phyloP scores from a whole-genome alignment of 2,329 filamentous ascomycete genomes.

The Aspergillus awamori region DNA sequence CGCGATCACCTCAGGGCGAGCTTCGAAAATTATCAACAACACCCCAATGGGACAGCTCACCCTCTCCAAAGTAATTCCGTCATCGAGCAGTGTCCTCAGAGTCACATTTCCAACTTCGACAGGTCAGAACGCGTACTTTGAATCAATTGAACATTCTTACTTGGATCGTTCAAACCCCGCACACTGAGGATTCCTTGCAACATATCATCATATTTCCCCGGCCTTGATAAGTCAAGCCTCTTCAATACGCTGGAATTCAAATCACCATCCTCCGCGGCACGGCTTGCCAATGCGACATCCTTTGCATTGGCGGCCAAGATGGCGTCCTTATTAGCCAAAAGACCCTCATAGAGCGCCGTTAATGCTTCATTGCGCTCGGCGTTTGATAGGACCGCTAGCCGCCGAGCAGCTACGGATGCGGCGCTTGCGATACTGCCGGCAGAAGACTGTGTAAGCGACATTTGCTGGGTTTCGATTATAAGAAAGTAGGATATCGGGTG shows the following conservation, averaged over 20 bases:
- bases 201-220: slow-evolving; percentile 98
- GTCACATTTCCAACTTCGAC: slow-evolving; percentile 76
- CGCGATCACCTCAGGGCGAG: slow-evolving; percentile 94
- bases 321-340: slow-evolving; percentile 67
- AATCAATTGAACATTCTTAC: slow-evolving; percentile 56
- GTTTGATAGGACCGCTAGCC: slow-evolving; percentile 76
- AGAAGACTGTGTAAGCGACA: slow-evolving; percentile 88
- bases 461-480: background rate
- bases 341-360: slow-evolving; percentile 77
- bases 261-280: slow-evolving; percentile 72
- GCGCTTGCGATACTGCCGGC: slow-evolving; percentile 75
- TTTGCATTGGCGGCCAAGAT: slow-evolving; percentile 86
- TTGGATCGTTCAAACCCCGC: slow-evolving; percentile 77
- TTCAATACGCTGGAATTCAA: slow-evolving; percentile 84
- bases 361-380: slow-evolving; percentile 81
- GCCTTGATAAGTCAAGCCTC: slow-evolving; percentile 79
- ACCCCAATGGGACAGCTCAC: slow-evolving; percentile 95
- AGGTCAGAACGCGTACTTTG: slow-evolving; percentile 6
- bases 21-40: slow-evolving; percentile 98
- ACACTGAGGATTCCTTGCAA: slow-evolving; percentile 92
- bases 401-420: slow-evolving; percentile 79
- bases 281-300: slow-evolving; percentile 74
- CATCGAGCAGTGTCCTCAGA: slow-evolving; percentile 81
- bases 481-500: background rate
- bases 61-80: slow-evolving; percentile 80